Conservation (phyloP, 768 basidiomycete species). For the Xerocomellus amylosporus region DNA sequence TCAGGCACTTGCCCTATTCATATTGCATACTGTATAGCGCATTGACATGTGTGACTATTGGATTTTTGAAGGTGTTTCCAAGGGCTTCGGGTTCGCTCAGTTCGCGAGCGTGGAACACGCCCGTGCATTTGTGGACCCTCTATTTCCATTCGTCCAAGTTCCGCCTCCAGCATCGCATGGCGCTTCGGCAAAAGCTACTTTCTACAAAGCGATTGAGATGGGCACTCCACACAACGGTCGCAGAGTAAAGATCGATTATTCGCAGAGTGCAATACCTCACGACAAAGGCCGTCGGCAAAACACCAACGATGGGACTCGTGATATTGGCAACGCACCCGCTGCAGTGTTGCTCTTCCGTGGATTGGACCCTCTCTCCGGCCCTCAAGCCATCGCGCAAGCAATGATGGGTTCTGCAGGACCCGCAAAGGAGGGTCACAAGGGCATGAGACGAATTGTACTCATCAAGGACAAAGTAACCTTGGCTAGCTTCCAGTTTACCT, state of each 20-base stretch:
- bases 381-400: conserved; percentile 82
- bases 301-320: conserved; percentile 90
- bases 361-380: conserved; percentile 82
- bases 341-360: conserved; percentile 88
- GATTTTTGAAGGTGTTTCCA: conserved; percentile 84
- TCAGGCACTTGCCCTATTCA: conserved; percentile 90
- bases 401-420: conserved; percentile 80
- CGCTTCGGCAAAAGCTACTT: conserved; percentile 67
- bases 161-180: conserved; percentile 90
- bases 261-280: conserved; percentile 75
- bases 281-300: conserved; percentile 65
- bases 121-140: conserved; percentile 84
- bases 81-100: conserved; percentile 96
- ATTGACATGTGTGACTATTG: conserved; percentile 71
- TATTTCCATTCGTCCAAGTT: conserved; percentile 88
- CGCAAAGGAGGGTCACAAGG: conserved; percentile 74
- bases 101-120: conserved; percentile 86
- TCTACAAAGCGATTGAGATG: conserved; percentile 71
- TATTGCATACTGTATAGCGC: conserved; percentile 61
- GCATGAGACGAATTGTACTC: conserved; percentile 83
- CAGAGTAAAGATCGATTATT: conserved; percentile 94
- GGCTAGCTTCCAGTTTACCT: conserved; percentile 91
- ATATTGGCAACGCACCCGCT: conserved; percentile 85
- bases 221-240: conserved; percentile 74
- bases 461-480: conserved; percentile 86